Percentiles rank a stretch among this genome's conserved stretches.
phyloP scores from a whole-genome alignment of 2,329 filamentous ascomycete species.

The Penicillium hordei region DNA sequence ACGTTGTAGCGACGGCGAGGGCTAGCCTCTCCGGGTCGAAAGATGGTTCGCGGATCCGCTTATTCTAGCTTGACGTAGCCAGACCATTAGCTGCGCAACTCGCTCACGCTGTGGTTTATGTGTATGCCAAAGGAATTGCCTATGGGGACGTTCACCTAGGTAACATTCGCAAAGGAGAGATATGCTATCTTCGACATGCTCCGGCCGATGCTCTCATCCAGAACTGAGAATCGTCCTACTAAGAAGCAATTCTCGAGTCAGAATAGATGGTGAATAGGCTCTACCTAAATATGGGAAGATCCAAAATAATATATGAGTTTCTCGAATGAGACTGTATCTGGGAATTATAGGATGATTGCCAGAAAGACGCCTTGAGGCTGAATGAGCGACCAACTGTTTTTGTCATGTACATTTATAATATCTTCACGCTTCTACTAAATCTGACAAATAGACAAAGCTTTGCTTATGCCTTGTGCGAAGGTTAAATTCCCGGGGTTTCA shows the following conservation, averaged over 20 bases:
- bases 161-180: conserved; percentile 25
- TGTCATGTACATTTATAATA: no score
- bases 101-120: conserved; percentile 34
- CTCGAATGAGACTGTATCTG: neutral
- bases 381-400: no score
- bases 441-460: neutral
- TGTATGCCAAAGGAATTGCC: conserved; percentile 29
- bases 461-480: no score
- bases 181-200: conserved; percentile 25
- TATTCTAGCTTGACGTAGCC: conserved; percentile 28
- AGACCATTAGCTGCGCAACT: conserved; percentile 29
- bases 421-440: neutral
- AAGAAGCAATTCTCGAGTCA: conserved; percentile 22
- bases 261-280: conserved; percentile 30
- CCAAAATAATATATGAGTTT: neutral
- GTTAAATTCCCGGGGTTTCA: neutral
- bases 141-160: conserved; percentile 30
- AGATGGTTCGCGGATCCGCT: conserved; percentile 21
- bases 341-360: neutral
- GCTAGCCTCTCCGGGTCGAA: conserved; percentile 22
- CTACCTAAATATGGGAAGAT: conserved; percentile 18
- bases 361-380: no score
- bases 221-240: conserved; percentile 19
- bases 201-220: conserved; percentile 24
- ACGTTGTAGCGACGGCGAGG: conserved; percentile 20